These are phyloP conservation scores for Spiraea crenata DNA, from an alignment of 331 rosid species.

Conservation along the genomic window DNA sequence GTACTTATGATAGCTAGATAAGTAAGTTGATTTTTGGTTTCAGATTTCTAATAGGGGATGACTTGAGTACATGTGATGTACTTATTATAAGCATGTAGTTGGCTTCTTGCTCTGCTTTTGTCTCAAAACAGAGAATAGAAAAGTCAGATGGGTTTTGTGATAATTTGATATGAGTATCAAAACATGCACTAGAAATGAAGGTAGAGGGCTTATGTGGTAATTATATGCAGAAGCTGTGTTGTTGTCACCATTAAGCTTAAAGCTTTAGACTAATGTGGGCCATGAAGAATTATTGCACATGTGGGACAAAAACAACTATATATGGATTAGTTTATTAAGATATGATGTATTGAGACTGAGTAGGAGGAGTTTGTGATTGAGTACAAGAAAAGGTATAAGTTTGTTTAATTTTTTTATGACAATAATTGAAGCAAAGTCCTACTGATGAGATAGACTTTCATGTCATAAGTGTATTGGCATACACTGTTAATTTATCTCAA, in stretches of 20 bases:
- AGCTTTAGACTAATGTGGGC: slow-evolving; percentile 9
- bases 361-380: not conserved
- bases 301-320: slow-evolving; percentile 10
- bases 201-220: not conserved
- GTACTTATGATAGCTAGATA: not conserved
- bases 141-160: not conserved
- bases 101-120: not conserved
- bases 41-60: no score
- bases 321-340: not conserved
- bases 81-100: not conserved
- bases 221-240: not conserved
- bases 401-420: slow-evolving; percentile 21
- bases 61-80: not conserved
- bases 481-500: no score
- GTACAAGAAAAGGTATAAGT: not conserved
- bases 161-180: not conserved
- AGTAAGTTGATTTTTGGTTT: no score
- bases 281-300: slow-evolving; percentile 15
- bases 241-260: not conserved
- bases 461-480: no score
- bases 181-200: not conserved
- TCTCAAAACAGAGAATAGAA: not conserved
- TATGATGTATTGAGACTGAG: not conserved
- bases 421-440: slow-evolving; percentile 29
- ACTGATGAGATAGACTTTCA: no score